Evolutionary conservation across 2,329 filamentous ascomycete genomes (phyloP).

Genomic region (Tolypocladium cylindrosporum): DNA sequence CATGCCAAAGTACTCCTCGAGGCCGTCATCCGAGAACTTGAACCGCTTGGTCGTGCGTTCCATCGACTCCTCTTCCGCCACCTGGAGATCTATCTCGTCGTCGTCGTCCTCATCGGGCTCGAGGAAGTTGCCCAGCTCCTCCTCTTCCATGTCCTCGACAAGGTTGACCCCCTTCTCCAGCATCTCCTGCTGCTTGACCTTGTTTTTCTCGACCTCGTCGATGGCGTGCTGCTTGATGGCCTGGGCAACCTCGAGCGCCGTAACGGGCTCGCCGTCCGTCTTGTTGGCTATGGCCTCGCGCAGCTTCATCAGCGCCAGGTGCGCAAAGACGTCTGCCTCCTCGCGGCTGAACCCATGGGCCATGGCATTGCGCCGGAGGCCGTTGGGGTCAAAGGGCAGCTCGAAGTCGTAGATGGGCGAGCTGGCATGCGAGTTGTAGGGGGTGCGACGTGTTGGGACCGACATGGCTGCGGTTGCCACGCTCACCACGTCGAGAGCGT

Average conservation of each 20-base stretch:
- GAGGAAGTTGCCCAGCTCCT: slow-evolving; percentile 2
- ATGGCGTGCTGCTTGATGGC: slow-evolving; percentile 11
- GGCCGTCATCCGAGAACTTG: slow-evolving; percentile 16
- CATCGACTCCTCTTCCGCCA: slow-evolving; percentile 5
- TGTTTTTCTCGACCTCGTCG: slow-evolving; percentile 7
- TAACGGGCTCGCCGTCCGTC: slow-evolving; percentile 4
- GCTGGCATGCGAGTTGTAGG: not conserved
- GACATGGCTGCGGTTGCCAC: not conserved
- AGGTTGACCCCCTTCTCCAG: slow-evolving; percentile 4
- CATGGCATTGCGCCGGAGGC: slow-evolving; percentile 8
- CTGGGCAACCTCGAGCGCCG: slow-evolving; percentile 9
- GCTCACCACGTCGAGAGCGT: not conserved
- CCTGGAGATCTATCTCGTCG: not conserved
- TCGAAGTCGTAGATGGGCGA: slow-evolving; percentile 7
- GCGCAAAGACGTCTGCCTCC: slow-evolving; percentile 10
- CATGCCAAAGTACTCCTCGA: slow-evolving; percentile 16
- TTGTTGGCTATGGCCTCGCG: slow-evolving; percentile 4
- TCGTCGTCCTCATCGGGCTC: not conserved
- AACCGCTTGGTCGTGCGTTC: slow-evolving; percentile 14
- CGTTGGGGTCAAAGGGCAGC: slow-evolving; percentile 9
- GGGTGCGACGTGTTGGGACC: not conserved
- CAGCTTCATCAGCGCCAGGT: slow-evolving; percentile 11
- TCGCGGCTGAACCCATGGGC: slow-evolving; percentile 9
- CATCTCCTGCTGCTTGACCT: not conserved
- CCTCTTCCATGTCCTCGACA: slow-evolving; percentile 6